Evolutionary conservation across 768 basidiomycete genomes (phyloP), one percentile per base, ranked within the genome.

Genomic region (Leccinum obscurum): DNA sequence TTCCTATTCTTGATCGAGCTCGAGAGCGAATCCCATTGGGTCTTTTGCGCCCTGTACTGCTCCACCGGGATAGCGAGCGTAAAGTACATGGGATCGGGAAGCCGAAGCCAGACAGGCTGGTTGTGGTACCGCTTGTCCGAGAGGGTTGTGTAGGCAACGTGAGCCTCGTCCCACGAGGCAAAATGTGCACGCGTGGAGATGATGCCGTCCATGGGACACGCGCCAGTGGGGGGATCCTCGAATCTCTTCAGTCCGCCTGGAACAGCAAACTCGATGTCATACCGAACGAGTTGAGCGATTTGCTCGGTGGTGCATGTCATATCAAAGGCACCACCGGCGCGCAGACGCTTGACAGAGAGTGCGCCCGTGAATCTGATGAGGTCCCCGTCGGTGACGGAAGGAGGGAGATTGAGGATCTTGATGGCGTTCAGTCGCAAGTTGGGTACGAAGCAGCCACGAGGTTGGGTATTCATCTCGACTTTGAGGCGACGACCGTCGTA

Each of bases 81-180:
- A 68, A 85, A 88, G 53, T 80, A 73, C 62, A 83, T 74, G 1
- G 83, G 81, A 62, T 79, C 74, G 0, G 83, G 82, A 51, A 83
- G 79, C 28, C 73, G 74, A 20, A 80, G 63, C 59, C 76, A 76
- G 37, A 83, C 61, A 17, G 56, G 32, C 3, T 76, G 75, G 39
- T 73, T 74, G 1, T 74, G 73, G 22, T 77, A 71, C 8, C 66
- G 66, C 34, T 68, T 75, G 6, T 71, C 69, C 5, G 73, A 68
- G 39, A 86, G 73, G 64, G 32, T 34, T 6, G 74, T 72, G 26
- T 76, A 69, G 7, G 79, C 79, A 1, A 61, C 54, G 46, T 82
- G 76, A 2, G 83, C 83, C 7, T 73, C 76, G 20, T 83, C 82
- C 78, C 81, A 81, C 13, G 77, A 74, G 9, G 75, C 65, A 64